Evolutionary conservation across 2,329 filamentous ascomycete species (phyloP), one percentile per base, ranked within the genome.

Genomic region (Ceratocystis huliohia): DNA sequence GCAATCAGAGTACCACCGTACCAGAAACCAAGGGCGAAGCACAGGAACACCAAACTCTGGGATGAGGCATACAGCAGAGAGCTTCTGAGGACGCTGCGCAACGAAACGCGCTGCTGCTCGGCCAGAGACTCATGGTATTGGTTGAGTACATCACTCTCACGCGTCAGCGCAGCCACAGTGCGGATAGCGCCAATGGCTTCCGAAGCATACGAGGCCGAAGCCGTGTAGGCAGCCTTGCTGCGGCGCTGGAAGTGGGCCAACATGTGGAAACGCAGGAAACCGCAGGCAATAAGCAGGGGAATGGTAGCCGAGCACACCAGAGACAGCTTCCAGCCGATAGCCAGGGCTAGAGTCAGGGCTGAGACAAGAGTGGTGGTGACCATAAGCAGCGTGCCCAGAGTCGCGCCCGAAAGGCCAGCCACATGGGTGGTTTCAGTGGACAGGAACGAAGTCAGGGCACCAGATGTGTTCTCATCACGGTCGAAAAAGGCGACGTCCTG

Each of bases 401-500:
- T 96, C 33, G 86, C 85, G 61, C 93, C 94, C 70, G 89, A 92
- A 61, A 97, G 84, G 15, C 94, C 92, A 17, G 91, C 88, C 37
- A 96, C 81, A 72, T 95, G 88, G 0, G 91, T 96, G 0, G 92
- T 92, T 75, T 96, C 89, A 0, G 90, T 95, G 1, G 89, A 92
- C 13, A 96, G 79, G 76, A 96, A 94, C 0, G 88, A 90, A 0
- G 91, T 96, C 71, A 99, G 78, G 0, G 91, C 88, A 70, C 94
- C 94, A 5, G 91, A 87, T 5, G 88, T 91, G 74, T 97, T 96
- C 74, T 94, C 88, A 69, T 95, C 89, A 57, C 81, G 82, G 74
- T 97, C 94, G 71, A 96, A 99, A 75, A 92, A 97, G 33, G 85
- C 80, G 67, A 97, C 92, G 69, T 97, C 94, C 75, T 97, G 93